phyloP scores from a whole-genome alignment of 192 early-diverging fungal genomes.

The Coemansia biformis region DNA sequence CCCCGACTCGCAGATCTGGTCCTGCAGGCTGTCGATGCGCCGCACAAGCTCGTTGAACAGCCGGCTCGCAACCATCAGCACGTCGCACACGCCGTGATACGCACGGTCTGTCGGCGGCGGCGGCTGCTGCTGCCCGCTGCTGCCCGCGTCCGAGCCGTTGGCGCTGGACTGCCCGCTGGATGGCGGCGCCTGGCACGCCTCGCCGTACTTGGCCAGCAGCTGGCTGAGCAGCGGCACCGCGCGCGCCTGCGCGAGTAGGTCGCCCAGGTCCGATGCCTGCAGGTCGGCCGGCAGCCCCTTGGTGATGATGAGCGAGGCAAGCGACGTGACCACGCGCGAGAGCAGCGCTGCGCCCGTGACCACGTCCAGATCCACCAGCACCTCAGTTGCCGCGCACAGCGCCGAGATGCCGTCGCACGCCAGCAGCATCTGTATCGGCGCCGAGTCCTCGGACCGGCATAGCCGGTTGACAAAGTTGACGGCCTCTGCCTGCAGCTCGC shows the following conservation, averaged over 20 bases:
- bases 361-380: slow-evolving; percentile 34
- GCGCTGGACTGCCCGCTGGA: slow-evolving; percentile 5
- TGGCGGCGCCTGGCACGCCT: slow-evolving; percentile 34
- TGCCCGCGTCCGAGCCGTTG: slow-evolving; percentile 22
- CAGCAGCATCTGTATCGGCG: slow-evolving; percentile 42
- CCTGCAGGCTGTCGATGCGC: slow-evolving; percentile 34
- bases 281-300: slow-evolving; percentile 37
- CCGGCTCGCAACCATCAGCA: slow-evolving; percentile 39
- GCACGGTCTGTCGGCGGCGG: slow-evolving; percentile 21
- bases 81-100: slow-evolving; percentile 42
- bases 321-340: slow-evolving; percentile 35
- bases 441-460: slow-evolving; percentile 32
- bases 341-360: slow-evolving; percentile 20
- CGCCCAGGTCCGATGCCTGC: slow-evolving; percentile 28
- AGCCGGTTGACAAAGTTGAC: slow-evolving; percentile 32
- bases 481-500: slow-evolving; percentile 35
- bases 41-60: slow-evolving; percentile 44
- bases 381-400: slow-evolving; percentile 21
- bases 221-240: slow-evolving; percentile 17
- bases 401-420: slow-evolving; percentile 42
- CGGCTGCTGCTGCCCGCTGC: background rate
- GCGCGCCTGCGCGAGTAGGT: slow-evolving; percentile 29
- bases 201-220: slow-evolving; percentile 40
- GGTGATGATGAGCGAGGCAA: slow-evolving; percentile 30
- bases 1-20: slow-evolving; percentile 41